Conservation (phyloP, 208 protist genomes). For the Blastocrithidia nonstop region DNA sequence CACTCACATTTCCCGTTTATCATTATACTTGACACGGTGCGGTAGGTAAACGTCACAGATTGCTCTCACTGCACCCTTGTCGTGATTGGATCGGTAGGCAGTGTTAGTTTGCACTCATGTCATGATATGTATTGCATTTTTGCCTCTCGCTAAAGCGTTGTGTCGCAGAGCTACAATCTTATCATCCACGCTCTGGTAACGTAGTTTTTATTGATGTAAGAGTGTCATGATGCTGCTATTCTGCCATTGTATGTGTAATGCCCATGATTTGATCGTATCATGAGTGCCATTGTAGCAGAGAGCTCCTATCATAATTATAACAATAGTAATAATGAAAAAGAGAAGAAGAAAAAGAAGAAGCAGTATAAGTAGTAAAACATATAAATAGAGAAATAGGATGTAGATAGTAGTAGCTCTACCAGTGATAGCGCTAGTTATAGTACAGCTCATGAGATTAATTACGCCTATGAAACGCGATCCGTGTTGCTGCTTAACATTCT, state of each 20-base stretch:
- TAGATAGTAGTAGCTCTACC: too few species aligned
- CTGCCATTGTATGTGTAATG: conserved; percentile 35
- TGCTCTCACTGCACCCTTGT: conserved; percentile 61
- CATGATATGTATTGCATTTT: conserved; percentile 26
- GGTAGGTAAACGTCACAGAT: conserved; percentile 38
- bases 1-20: conserved; percentile 26
- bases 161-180: conserved; percentile 24
- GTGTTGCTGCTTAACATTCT: too few species aligned
- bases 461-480: too few species aligned
- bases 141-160: conserved; percentile 23
- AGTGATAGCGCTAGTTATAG: too few species aligned
- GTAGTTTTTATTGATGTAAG: conserved; percentile 19
- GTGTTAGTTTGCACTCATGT: conserved; percentile 28
- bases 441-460: too few species aligned
- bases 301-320: conserved; percentile 13
- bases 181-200: conserved; percentile 31
- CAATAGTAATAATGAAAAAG: too few species aligned
- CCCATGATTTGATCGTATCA: conserved; percentile 35
- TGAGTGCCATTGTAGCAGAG: conserved; percentile 17
- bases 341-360: too few species aligned
- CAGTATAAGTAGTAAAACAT: too few species aligned
- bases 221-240: conserved; percentile 12
- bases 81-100: conserved; percentile 32
- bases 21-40: conserved; percentile 47
- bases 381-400: too few species aligned